Evolutionary conservation across 2,329 filamentous ascomycete species (phyloP).

Genomic region (Diplocarpon rosae): DNA sequence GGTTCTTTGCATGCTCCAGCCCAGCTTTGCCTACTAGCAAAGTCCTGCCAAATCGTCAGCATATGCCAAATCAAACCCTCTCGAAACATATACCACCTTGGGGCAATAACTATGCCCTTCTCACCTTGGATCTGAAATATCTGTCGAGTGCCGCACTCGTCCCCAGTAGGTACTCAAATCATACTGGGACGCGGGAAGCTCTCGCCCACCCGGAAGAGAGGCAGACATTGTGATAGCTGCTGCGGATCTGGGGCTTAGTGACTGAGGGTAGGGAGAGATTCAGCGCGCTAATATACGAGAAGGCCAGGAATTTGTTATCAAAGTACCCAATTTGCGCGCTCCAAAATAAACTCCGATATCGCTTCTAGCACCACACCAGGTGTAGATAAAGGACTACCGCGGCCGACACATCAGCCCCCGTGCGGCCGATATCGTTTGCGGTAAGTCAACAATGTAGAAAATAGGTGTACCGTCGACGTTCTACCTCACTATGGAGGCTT

Average conservation of each 20-base stretch:
- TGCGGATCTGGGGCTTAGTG: not conserved
- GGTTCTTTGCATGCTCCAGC: conserved; percentile 73
- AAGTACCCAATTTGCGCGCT: no score
- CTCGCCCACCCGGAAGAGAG: conserved; percentile 57
- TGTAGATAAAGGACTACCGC: no score
- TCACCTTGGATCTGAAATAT: conserved; percentile 93
- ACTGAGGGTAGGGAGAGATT: no score
- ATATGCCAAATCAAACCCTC: not conserved
- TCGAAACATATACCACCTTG: conserved; percentile 5
- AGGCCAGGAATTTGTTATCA: no score
- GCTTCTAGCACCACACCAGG: no score
- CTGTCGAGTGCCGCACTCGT: conserved; percentile 77
- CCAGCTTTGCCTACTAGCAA: conserved; percentile 68
- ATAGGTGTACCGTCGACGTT: no score
- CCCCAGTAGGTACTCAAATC: conserved; percentile 92
- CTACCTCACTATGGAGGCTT: no score
- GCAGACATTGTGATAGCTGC: conserved; percentile 43
- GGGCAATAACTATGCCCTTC: conserved; percentile 27
- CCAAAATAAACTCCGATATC: no score
- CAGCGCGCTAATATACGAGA: no score
- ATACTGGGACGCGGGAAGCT: conserved; percentile 85
- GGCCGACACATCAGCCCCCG: no score
- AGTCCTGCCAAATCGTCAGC: conserved; percentile 47
- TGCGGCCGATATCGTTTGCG: no score
- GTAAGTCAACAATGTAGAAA: no score